Conservation (phyloP, 345 rosid genomes). For the Salix suchowensis region DNA sequence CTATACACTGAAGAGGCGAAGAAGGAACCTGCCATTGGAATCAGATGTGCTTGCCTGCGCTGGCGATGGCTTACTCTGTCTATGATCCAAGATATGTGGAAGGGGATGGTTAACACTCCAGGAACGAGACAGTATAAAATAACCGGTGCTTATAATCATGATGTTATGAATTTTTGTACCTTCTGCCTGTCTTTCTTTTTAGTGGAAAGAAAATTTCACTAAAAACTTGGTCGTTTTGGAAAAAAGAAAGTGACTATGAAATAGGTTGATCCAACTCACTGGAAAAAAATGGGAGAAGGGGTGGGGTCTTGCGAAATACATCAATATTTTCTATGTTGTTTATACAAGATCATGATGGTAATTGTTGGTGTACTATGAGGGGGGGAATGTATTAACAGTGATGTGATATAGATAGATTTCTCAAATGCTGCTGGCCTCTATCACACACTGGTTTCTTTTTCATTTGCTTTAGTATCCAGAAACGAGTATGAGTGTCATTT, state of each 20-base stretch:
- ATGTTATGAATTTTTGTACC: not conserved
- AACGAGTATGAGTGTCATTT: too few species aligned
- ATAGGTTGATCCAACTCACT: not conserved
- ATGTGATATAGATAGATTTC: too few species aligned
- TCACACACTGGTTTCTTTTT: constrained; percentile 1
- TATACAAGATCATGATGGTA: not conserved
- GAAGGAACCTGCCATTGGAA: not conserved
- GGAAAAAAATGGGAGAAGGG: not conserved
- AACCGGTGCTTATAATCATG: too few species aligned
- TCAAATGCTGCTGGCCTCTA: not conserved
- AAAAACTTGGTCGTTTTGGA: not conserved
- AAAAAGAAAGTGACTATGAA: not conserved
- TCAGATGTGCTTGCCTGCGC: not conserved
- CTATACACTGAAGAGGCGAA: not conserved
- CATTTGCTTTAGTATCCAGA: not conserved
- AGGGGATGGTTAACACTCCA: not conserved
- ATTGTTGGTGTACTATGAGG: too few species aligned
- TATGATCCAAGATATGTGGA: not conserved
- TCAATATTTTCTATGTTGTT: not conserved
- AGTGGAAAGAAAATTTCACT: not conserved
- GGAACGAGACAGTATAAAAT: not conserved
- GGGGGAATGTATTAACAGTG: not conserved
- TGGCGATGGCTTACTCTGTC: not conserved
- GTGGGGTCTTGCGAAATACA: not conserved
- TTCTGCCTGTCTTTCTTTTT: not conserved